Evolutionary conservation across 345 rosid genomes (phyloP).

Genomic region (Brassica rapa): DNA sequence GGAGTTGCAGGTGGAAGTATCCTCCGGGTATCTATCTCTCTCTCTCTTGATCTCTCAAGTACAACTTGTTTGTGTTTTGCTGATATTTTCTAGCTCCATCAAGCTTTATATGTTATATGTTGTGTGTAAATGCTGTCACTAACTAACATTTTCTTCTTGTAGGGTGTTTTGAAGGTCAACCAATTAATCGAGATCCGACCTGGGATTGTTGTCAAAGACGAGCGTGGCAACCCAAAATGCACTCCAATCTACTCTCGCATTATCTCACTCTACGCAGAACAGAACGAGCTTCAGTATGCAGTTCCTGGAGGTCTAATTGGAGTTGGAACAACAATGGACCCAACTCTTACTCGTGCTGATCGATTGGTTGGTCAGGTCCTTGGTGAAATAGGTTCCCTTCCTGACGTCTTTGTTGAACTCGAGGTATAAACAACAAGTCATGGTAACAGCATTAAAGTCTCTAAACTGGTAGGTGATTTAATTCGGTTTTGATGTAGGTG

Average conservation of each 20-base stretch:
- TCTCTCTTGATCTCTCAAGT: not conserved
- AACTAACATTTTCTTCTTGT: slow-evolving; percentile 1
- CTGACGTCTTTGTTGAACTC: slow-evolving; percentile 88
- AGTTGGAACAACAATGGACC: slow-evolving; percentile 99
- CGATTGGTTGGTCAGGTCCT: slow-evolving; percentile 97
- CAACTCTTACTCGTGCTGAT: slow-evolving; percentile 96
- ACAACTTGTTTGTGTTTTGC: not conserved
- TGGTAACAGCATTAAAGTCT: not conserved
- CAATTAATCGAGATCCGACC: slow-evolving; percentile 91
- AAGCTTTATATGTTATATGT: not conserved
- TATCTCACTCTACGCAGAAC: slow-evolving; percentile 85
- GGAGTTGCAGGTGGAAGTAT: slow-evolving; percentile 99
- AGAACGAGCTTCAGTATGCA: slow-evolving; percentile 94
- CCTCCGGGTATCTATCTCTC: slow-evolving; percentile 56
- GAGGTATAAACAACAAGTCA: slow-evolving; percentile 54
- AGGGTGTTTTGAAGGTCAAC: slow-evolving; percentile 96
- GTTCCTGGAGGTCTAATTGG: slow-evolving; percentile 99
- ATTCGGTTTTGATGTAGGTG: slow-evolving; percentile 48
- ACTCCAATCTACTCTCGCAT: slow-evolving; percentile 93
- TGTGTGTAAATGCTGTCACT: not conserved
- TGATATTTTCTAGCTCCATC: not conserved
- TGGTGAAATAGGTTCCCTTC: slow-evolving; percentile 95
- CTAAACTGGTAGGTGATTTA: not conserved
- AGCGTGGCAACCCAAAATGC: slow-evolving; percentile 75
- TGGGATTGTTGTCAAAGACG: slow-evolving; percentile 88